phyloP scores from a whole-genome alignment of 805 yeast genomes.

The Starmerella bacillaris region DNA sequence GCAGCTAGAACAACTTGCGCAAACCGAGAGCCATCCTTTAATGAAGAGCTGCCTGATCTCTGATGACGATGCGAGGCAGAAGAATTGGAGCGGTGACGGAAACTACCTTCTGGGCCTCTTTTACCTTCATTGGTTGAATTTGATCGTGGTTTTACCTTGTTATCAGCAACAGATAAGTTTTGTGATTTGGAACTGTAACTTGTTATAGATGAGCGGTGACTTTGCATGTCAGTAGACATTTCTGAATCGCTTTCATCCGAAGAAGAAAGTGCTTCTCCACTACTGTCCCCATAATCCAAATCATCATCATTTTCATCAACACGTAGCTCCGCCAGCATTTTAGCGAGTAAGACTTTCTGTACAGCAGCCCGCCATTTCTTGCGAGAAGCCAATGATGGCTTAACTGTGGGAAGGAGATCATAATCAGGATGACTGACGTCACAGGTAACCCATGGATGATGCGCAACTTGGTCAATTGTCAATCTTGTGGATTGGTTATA shows the following conservation, averaged over 20 bases:
- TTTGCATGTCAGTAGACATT: background rate
- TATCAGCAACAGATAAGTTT: background rate
- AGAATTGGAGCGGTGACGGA: background rate
- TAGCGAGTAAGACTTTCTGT: conserved; percentile 64
- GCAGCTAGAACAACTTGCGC: conserved; percentile 14
- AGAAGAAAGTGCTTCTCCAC: background rate
- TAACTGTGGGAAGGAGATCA: conserved; percentile 67
- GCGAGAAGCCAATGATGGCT: conserved; percentile 68
- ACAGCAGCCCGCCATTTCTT: conserved; percentile 70
- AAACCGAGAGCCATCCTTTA: conserved; percentile 8
- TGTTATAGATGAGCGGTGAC: too few species aligned
- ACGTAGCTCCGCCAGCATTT: conserved; percentile 54
- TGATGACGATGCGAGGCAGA: background rate
- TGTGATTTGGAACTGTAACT: too few species aligned
- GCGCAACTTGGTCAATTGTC: conserved; percentile 64
- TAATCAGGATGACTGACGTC: conserved; percentile 30
- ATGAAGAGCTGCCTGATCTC: background rate
- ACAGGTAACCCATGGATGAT: conserved; percentile 54
- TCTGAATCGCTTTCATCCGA: conserved; percentile 1
- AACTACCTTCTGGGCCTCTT: too few species aligned
- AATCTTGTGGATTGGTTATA: conserved; percentile 62
- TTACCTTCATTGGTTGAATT: background rate
- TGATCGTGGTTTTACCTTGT: background rate
- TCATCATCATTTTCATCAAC: conserved; percentile 30
- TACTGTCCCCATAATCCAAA: background rate